These are phyloP conservation scores for Saturnispora gosingensis DNA, from an alignment of 805 yeast species.

Conservation along the genomic window DNA sequence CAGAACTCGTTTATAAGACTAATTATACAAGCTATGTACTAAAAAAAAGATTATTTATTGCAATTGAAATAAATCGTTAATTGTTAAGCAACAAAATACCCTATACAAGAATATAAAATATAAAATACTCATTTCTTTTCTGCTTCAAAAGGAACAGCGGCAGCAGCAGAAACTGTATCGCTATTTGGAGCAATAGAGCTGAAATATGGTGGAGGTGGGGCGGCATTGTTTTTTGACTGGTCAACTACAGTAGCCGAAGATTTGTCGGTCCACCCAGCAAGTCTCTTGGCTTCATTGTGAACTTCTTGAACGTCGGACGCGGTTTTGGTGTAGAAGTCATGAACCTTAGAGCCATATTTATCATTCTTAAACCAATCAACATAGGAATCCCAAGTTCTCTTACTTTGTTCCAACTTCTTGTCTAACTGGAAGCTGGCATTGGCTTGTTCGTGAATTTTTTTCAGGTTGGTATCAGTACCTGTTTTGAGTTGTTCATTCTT, in stretches of 20 bases:
- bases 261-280: conserved; percentile 39
- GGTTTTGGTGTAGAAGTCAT: conserved; percentile 47
- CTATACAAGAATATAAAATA: neutral
- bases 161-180: conserved; percentile 17
- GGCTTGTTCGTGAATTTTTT: conserved; percentile 20
- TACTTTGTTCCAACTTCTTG: conserved; percentile 30
- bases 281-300: conserved; percentile 64
- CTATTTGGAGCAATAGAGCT: conserved; percentile 18
- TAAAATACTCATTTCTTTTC: conserved; percentile 12
- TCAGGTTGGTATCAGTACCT: conserved; percentile 7
- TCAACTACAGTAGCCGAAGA: conserved; percentile 11
- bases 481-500: conserved; percentile 30
- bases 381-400: conserved; percentile 33
- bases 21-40: neutral
- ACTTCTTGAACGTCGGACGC: conserved; percentile 52
- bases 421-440: conserved; percentile 35
- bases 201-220: conserved; percentile 10
- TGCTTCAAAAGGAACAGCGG: conserved; percentile 19
- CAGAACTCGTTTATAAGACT: conserved; percentile 3
- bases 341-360: conserved; percentile 50
- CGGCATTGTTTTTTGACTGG: neutral
- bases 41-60: no score
- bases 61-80: neutral
- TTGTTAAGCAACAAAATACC: neutral
- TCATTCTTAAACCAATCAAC: conserved; percentile 37